Evolutionary conservation across 345 rosid species (phyloP), one percentile per base, ranked within the genome.

Genomic region (Camelina sativa): DNA sequence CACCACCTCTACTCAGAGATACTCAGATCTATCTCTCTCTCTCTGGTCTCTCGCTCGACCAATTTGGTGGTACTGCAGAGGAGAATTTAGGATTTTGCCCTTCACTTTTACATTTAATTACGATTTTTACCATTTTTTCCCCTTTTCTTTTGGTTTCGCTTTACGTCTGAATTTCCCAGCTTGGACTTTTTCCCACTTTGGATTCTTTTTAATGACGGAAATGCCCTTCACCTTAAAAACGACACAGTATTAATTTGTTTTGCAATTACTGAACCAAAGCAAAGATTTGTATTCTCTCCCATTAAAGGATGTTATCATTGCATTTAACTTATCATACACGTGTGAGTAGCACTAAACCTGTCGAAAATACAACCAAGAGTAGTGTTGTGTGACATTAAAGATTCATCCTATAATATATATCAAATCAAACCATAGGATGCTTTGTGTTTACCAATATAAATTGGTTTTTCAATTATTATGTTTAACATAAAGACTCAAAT

Each of bases 1-100:
- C 52, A 16, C 52, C 20, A 7, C 52, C n/a, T n/a, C n/a, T 8
- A 46, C 51, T 46, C 30, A 28, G 30, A 28, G 30, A 28, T 28
- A 46, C 52, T 47, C 88, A 82, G 86, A 84, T 80, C 56, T 82
- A 84, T 80, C 56, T 82, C 79, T 78, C 80, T 38, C 25, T 59
- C 17, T 59, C 84, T 23, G 74, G 80, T 23, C 25, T 16, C 61
- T 76, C 69, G 74, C 56, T 76, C 72, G 73, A 73, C 65, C 70
- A 56, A 51, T 65, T 56, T 43, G 15, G 59, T 43, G 15, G 59
- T 43, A 66, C n/a, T 67, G 20, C 61, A 69, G 47, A 16, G 13
- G 44, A 65, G 17, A 34, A 53, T 3, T 6, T 11, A 2, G 2
- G 1, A 53, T 40, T 11, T 47, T 34, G 62, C 73, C 85, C 77